phyloP scores from a whole-genome alignment of 805 yeast genomes.

The Komagataella mondaviorum region DNA sequence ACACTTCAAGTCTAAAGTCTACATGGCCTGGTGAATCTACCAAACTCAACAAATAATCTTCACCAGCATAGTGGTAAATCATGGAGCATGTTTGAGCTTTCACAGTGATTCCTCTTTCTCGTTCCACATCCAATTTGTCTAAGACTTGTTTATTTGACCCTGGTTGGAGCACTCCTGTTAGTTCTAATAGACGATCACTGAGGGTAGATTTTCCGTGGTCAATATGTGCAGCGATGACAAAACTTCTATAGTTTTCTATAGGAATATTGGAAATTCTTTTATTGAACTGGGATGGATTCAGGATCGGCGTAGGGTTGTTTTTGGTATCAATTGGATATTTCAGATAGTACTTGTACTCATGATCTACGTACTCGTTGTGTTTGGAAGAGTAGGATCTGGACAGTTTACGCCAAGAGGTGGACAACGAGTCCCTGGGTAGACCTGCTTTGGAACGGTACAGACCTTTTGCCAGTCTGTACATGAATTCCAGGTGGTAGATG shows the following conservation, averaged over 20 bases:
- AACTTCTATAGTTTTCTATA: constrained; percentile 69
- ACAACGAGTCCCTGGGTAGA: neutral
- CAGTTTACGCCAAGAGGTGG: neutral
- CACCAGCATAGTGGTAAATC: constrained; percentile 57
- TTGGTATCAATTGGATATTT: constrained; percentile 13
- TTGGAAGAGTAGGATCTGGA: neutral
- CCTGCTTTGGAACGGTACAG: neutral
- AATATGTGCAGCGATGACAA: constrained; percentile 93
- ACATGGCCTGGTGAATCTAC: constrained; percentile 99
- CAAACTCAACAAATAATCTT: constrained; percentile 74
- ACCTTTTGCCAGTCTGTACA: neutral
- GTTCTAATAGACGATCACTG: constrained; percentile 75
- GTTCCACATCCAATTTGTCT: constrained; percentile 85
- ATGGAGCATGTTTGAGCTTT: constrained; percentile 95
- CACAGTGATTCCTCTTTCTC: constrained; percentile 93
- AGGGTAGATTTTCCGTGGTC: constrained; percentile 79
- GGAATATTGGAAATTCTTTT: constrained; percentile 67
- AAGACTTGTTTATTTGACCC: constrained; percentile 72
- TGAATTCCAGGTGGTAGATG: neutral
- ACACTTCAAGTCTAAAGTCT: constrained; percentile 87
- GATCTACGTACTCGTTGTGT: neutral
- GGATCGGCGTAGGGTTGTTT: constrained; percentile 13
- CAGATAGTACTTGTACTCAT: constrained; percentile 6
- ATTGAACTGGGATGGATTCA: constrained; percentile 9
- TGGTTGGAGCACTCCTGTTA: constrained; percentile 78